phyloP scores from a whole-genome alignment of 1,284 basidiomycete genomes.

The Waitea zeae region DNA sequence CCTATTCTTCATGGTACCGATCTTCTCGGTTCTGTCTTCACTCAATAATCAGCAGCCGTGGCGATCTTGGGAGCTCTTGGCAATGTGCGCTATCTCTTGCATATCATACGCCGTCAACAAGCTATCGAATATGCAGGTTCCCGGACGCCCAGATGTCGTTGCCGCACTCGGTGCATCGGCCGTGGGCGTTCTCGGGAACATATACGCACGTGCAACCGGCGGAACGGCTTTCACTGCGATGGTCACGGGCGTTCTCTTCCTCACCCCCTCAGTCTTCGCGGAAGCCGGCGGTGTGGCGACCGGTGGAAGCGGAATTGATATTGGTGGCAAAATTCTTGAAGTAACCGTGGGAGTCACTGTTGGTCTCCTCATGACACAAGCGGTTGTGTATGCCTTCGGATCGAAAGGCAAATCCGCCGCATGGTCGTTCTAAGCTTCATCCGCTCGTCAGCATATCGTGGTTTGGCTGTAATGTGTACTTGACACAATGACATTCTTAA shows the following conservation, averaged over 20 bases:
- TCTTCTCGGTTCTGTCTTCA: conserved; percentile 60
- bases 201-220: conserved; percentile 70
- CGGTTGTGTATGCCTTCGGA: conserved; percentile 79
- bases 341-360: conserved; percentile 85
- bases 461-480: no score
- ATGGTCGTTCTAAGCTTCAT: no score
- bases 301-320: conserved; percentile 54
- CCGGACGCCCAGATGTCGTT: conserved; percentile 72
- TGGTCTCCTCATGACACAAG: conserved; percentile 78
- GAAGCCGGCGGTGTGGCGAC: conserved; percentile 69
- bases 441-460: no score
- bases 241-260: conserved; percentile 75
- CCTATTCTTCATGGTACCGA: conserved; percentile 63
- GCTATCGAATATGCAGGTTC: conserved; percentile 70
- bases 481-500: no score
- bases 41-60: conserved; percentile 67
- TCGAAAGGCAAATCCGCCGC: no score
- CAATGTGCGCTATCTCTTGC: conserved; percentile 80
- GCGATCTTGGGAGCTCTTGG: conserved; percentile 49
- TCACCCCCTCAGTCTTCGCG: conserved; percentile 74
- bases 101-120: conserved; percentile 64
- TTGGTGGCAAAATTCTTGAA: conserved; percentile 72
- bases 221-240: conserved; percentile 83
- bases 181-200: conserved; percentile 66
- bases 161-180: conserved; percentile 77